Evolutionary conservation across 768 basidiomycete species (phyloP).

Genomic region (Tricholomella constricta): DNA sequence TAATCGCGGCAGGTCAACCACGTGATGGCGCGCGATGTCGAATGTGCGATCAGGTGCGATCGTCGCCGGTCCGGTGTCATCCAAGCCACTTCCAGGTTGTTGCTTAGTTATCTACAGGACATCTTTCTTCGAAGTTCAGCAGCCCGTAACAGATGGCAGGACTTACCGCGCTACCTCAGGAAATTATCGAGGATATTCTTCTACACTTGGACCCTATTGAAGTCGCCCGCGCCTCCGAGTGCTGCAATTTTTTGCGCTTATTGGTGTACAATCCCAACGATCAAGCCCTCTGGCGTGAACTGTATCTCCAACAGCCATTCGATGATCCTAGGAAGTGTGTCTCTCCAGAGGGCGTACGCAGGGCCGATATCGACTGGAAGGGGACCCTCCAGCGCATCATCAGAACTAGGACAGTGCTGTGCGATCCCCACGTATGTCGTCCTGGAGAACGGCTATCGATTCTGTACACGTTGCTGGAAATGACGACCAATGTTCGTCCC

Average conservation of each 20-base stretch:
- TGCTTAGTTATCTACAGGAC: too few species aligned
- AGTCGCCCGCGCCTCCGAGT: constrained; percentile 54
- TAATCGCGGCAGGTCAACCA: too few species aligned
- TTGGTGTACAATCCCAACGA: constrained; percentile 49
- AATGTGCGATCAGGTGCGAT: too few species aligned
- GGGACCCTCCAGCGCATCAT: constrained; percentile 53
- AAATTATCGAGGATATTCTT: constrained; percentile 62
- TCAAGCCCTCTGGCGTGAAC: constrained; percentile 59
- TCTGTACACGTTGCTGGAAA: constrained; percentile 51
- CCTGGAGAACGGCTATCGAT: constrained; percentile 44
- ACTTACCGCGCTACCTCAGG: constrained; percentile 50
- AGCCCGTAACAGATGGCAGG: too few species aligned
- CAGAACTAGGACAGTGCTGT: constrained; percentile 53
- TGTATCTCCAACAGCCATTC: constrained; percentile 64
- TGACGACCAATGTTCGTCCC: constrained; percentile 46
- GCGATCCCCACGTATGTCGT: constrained; percentile 32
- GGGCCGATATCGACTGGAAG: constrained; percentile 52
- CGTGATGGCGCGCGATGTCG: too few species aligned
- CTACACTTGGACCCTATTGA: constrained; percentile 61
- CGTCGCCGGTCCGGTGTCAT: too few species aligned
- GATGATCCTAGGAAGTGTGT: constrained; percentile 64
- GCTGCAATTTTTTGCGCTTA: constrained; percentile 41
- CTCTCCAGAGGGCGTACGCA: constrained; percentile 33
- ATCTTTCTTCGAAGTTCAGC: too few species aligned
- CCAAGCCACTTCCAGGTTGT: too few species aligned